Conservation (phyloP, 352 stramenopile species). For the Thalassiosira exigua region DNA sequence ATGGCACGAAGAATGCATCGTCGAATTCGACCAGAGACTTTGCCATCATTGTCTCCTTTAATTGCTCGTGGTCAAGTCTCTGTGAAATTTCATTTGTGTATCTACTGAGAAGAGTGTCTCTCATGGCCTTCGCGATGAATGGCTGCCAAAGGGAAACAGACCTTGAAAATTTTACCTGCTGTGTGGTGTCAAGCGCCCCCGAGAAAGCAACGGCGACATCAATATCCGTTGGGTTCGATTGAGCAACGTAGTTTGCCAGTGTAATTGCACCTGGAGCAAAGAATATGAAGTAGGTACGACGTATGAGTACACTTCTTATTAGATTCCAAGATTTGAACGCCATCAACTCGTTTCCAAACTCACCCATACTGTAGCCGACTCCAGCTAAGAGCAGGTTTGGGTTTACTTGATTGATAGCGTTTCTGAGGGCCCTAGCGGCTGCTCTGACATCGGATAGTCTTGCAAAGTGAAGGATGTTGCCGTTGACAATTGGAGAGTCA, state of each 20-base stretch:
- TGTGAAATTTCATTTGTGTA: conserved; percentile 59
- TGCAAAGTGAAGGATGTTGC: conserved; percentile 84
- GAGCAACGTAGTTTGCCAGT: conserved; percentile 81
- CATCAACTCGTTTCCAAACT: not conserved
- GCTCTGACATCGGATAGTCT: conserved; percentile 76
- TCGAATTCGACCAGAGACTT: conserved; percentile 40
- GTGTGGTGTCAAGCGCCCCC: conserved; percentile 82
- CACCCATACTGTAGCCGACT: conserved; percentile 83
- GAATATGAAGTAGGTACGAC: not conserved
- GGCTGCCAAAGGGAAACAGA: conserved; percentile 84
- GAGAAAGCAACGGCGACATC: conserved; percentile 81
- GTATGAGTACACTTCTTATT: not conserved
- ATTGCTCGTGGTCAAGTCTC: conserved; percentile 52
- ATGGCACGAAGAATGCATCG: conserved; percentile 27
- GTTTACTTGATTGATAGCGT: not conserved
- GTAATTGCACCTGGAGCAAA: conserved; percentile 59
- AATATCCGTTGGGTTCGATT: conserved; percentile 59
- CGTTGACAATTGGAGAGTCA: conserved; percentile 43
- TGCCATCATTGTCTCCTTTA: conserved; percentile 61
- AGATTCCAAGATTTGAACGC: not conserved
- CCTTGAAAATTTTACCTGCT: conserved; percentile 70
- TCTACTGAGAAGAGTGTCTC: conserved; percentile 78
- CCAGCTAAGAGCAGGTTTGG: conserved; percentile 28
- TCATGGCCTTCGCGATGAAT: conserved; percentile 75
- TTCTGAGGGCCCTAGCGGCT: conserved; percentile 67